A percentile compares a stretch with the other conserved stretches of the same genome.
phyloP scores from a whole-genome alignment of 345 rosid species.

The Euphorbia lathyris region DNA sequence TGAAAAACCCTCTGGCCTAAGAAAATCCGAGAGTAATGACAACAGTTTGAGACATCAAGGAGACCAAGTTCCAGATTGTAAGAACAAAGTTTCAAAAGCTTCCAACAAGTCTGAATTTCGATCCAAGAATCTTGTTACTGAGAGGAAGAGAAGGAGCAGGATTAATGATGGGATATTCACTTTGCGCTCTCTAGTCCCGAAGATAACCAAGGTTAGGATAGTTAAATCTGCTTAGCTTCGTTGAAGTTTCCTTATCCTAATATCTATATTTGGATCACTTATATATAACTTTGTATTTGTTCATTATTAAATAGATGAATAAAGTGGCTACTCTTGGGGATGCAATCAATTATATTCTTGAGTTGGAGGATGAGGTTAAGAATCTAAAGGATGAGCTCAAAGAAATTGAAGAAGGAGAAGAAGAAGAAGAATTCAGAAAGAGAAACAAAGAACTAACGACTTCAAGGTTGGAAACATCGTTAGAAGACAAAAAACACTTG shows the following conservation, averaged over 20 bases:
- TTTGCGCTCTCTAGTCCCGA: slow-evolving; percentile 69
- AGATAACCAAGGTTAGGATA: slow-evolving; percentile 66
- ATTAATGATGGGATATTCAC: slow-evolving; percentile 51
- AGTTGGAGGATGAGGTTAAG: slow-evolving; percentile 47
- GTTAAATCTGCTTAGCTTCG: slow-evolving; percentile 6
- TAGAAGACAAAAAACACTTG: slow-evolving; percentile 2
- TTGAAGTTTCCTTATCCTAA: background rate
- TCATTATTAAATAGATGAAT: slow-evolving; percentile 55
- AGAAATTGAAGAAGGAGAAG: slow-evolving; percentile 44
- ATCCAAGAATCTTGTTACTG: slow-evolving; percentile 75
- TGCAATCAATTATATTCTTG: slow-evolving; percentile 67
- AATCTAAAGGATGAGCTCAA: slow-evolving; percentile 57
- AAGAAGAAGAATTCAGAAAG: slow-evolving; percentile 35
- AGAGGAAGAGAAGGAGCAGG: slow-evolving; percentile 71
- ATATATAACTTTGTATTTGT: background rate
- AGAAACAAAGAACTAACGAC: slow-evolving; percentile 21
- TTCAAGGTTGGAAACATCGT: slow-evolving; percentile 15
- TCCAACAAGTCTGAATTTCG: slow-evolving; percentile 28
- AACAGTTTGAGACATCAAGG: slow-evolving; percentile 21
- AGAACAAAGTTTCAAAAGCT: slow-evolving; percentile 21
- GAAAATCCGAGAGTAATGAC: slow-evolving; percentile 12
- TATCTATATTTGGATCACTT: slow-evolving; percentile 2
- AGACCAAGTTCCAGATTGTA: slow-evolving; percentile 15
- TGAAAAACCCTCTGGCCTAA: slow-evolving; percentile 20
- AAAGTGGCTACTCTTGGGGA: slow-evolving; percentile 59